These are phyloP conservation scores for Lophiotrema nucula DNA, from an alignment of 495 filamentous ascomycete species.

Conservation along the genomic window DNA sequence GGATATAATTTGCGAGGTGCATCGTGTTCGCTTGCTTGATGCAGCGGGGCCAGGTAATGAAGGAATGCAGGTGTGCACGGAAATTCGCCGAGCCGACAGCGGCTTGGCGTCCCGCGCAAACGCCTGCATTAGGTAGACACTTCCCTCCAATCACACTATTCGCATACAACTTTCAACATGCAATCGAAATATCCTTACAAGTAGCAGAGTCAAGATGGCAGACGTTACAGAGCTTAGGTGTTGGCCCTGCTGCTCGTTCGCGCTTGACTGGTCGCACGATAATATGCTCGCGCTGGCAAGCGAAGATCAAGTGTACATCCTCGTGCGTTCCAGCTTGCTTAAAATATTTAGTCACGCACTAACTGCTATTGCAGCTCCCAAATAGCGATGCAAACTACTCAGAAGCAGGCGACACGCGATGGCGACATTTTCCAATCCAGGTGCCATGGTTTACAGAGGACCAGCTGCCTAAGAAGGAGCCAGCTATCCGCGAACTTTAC, in stretches of 20 bases:
- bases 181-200: neutral
- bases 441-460: slow-evolving; percentile 53
- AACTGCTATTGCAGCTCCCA: slow-evolving; percentile 37
- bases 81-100: neutral
- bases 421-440: slow-evolving; percentile 40
- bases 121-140: too few species aligned
- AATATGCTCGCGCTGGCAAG: slow-evolving; percentile 61
- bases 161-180: neutral
- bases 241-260: slow-evolving; percentile 46
- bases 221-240: slow-evolving; percentile 36
- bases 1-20: too few species aligned
- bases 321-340: slow-evolving; percentile 41
- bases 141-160: too few species aligned
- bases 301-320: slow-evolving; percentile 57
- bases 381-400: slow-evolving; percentile 14
- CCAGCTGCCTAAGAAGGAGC: slow-evolving; percentile 53
- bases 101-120: too few species aligned
- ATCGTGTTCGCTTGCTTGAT: too few species aligned
- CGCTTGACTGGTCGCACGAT: slow-evolving; percentile 62
- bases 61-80: too few species aligned
- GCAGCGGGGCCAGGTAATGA: too few species aligned
- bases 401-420: slow-evolving; percentile 24
- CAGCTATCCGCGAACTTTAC: slow-evolving; percentile 50
- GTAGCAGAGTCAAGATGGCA: slow-evolving; percentile 19
- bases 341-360: slow-evolving; percentile 1